Conservation (phyloP, 192 early-diverging fungal species). For the Mortierella alpina region DNA sequence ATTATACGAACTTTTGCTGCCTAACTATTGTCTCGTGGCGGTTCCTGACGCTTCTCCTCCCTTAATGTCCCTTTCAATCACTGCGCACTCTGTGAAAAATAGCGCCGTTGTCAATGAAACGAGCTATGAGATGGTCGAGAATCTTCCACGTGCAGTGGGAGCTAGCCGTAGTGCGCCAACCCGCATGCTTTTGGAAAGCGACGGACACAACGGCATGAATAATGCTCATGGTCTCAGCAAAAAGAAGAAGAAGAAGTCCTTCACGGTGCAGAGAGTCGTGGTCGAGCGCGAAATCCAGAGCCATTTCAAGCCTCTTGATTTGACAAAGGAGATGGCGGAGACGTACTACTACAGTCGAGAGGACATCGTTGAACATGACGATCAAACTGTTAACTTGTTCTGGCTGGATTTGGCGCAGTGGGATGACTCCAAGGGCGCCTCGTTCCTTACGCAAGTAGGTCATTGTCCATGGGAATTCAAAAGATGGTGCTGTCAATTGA, state of each 20-base stretch:
- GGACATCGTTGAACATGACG: background rate
- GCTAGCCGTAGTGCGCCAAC: no score
- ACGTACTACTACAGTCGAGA: conserved; percentile 46
- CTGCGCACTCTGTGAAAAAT: no score
- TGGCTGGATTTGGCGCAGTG: conserved; percentile 61
- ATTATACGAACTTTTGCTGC: no score
- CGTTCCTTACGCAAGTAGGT: conserved; percentile 58
- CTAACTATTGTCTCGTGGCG: no score
- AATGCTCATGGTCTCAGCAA: no score
- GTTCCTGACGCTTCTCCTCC: no score
- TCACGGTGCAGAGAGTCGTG: background rate
- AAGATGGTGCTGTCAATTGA: background rate
- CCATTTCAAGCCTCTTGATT: conserved; percentile 43
- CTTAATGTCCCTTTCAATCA: no score
- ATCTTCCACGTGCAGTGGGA: no score
- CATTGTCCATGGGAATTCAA: background rate
- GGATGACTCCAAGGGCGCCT: conserved; percentile 17
- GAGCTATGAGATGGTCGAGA: no score
- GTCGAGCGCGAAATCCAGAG: conserved; percentile 1
- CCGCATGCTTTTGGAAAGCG: background rate
- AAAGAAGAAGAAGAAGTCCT: background rate
- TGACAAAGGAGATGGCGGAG: conserved; percentile 52
- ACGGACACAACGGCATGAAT: background rate
- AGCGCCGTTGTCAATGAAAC: no score
- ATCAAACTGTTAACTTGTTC: conserved; percentile 37